These are phyloP conservation scores for Macroventuria anomochaeta DNA, from an alignment of 2,329 filamentous ascomycete species.

Conservation along the genomic window DNA sequence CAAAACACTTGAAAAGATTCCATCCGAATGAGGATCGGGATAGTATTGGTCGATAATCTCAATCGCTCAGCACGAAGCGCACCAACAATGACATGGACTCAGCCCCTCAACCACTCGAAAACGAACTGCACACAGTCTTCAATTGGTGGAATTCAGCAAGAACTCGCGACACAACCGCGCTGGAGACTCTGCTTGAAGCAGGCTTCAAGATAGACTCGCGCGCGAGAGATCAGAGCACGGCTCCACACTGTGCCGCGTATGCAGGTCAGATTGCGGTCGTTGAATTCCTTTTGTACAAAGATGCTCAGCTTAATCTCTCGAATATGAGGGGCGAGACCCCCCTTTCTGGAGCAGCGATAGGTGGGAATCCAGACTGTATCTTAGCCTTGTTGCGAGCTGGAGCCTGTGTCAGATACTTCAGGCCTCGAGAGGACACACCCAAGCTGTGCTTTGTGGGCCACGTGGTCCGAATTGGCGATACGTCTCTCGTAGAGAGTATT, in stretches of 20 bases:
- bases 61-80: background rate
- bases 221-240: slow-evolving; percentile 15
- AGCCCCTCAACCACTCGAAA: background rate
- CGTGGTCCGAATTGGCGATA: background rate
- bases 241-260: slow-evolving; percentile 21
- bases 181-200: background rate
- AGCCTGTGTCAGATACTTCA: background rate
- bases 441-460: background rate
- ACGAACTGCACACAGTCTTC: background rate
- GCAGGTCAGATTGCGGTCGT: slow-evolving; percentile 1
- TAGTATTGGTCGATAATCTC: no score
- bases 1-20: background rate
- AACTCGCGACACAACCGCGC: background rate
- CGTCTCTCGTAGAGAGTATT: background rate
- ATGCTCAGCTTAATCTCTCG: background rate
- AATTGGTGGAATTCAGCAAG: slow-evolving; percentile 11
- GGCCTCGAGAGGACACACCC: no score
- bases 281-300: background rate
- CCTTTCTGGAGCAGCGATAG: slow-evolving; percentile 8
- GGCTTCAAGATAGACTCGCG: background rate
- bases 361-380: background rate
- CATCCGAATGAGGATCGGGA: no score
- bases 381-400: background rate
- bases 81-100: background rate
- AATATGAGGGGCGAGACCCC: background rate